phyloP scores from a whole-genome alignment of 2,329 filamentous ascomycete species.

The Shiraia bambusicola region DNA sequence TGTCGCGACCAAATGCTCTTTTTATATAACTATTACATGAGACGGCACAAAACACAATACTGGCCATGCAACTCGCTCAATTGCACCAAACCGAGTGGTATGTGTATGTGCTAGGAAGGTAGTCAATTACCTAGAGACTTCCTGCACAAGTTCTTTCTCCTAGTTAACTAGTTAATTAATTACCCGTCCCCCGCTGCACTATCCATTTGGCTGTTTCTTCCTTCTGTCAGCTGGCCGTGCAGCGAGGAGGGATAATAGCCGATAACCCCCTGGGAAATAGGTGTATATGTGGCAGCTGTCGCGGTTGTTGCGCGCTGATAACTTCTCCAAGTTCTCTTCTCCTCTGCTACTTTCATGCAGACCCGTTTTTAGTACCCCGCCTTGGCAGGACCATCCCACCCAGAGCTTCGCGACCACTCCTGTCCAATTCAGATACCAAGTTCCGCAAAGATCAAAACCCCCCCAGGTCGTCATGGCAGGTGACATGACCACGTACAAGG shows the following conservation, averaged over 20 bases:
- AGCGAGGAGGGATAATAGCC: too few species aligned
- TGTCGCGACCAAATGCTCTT: conserved; percentile 19
- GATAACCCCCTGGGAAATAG: neutral
- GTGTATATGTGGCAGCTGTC: conserved; percentile 45
- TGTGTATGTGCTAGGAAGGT: neutral
- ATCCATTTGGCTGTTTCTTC: neutral
- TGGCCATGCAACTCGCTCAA: too few species aligned
- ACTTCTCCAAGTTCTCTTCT: conserved; percentile 28
- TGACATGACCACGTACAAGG: conserved; percentile 62
- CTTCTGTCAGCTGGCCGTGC: conserved; percentile 1
- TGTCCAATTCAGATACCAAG: conserved; percentile 30
- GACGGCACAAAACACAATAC: conserved; percentile 6
- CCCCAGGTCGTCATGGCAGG: conserved; percentile 28
- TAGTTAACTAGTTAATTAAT: too few species aligned
- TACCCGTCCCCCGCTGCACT: too few species aligned
- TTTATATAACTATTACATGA: too few species aligned
- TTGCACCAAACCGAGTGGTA: too few species aligned
- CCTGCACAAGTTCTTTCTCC: conserved; percentile 29
- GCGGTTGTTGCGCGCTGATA: conserved; percentile 43
- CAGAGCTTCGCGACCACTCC: conserved; percentile 40
- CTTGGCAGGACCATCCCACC: conserved; percentile 32
- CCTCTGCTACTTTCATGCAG: conserved; percentile 21
- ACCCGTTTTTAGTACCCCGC: conserved; percentile 37
- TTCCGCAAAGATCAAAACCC: conserved; percentile 30
- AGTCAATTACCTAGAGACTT: neutral